These are phyloP conservation scores for Baorangia bicolor DNA, from an alignment of 768 basidiomycete genomes.

Conservation along the genomic window DNA sequence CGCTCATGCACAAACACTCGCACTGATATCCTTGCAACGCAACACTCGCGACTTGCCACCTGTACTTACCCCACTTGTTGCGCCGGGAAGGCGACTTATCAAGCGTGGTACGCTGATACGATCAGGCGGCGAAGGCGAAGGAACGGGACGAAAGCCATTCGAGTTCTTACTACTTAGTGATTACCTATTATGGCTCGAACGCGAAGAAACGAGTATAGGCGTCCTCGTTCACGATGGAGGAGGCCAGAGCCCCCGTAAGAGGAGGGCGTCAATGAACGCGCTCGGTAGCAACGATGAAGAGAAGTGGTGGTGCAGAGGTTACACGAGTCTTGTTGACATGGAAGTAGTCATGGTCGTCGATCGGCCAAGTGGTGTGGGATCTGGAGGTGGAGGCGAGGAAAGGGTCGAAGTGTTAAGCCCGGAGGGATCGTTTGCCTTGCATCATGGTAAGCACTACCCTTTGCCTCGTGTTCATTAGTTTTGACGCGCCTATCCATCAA, in stretches of 20 bases:
- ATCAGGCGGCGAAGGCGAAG: slow-evolving; percentile 43
- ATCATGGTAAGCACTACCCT: slow-evolving; percentile 49
- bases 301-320: slow-evolving; percentile 71
- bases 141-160: slow-evolving; percentile 37
- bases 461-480: not conserved
- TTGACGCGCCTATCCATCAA: not conserved
- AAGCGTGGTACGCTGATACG: slow-evolving; percentile 65
- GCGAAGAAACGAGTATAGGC: slow-evolving; percentile 39
- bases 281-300: slow-evolving; percentile 50
- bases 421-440: slow-evolving; percentile 71
- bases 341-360: slow-evolving; percentile 60
- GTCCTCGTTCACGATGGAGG: slow-evolving; percentile 20
- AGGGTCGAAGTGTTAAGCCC: slow-evolving; percentile 76
- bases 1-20: slow-evolving; percentile 72
- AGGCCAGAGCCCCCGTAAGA: slow-evolving; percentile 15
- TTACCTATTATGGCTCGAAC: slow-evolving; percentile 73
- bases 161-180: slow-evolving; percentile 85
- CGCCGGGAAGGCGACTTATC: slow-evolving; percentile 77
- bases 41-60: slow-evolving; percentile 74
- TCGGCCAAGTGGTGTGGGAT: slow-evolving; percentile 21
- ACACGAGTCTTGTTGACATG: slow-evolving; percentile 66
- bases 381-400: slow-evolving; percentile 41
- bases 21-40: slow-evolving; percentile 76
- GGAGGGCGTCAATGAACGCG: slow-evolving; percentile 17
- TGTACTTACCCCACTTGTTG: slow-evolving; percentile 72